Evolutionary conservation across 1,284 basidiomycete species (phyloP), one percentile per base, ranked within the genome.

Genomic region (Pseudozyma sp.): DNA sequence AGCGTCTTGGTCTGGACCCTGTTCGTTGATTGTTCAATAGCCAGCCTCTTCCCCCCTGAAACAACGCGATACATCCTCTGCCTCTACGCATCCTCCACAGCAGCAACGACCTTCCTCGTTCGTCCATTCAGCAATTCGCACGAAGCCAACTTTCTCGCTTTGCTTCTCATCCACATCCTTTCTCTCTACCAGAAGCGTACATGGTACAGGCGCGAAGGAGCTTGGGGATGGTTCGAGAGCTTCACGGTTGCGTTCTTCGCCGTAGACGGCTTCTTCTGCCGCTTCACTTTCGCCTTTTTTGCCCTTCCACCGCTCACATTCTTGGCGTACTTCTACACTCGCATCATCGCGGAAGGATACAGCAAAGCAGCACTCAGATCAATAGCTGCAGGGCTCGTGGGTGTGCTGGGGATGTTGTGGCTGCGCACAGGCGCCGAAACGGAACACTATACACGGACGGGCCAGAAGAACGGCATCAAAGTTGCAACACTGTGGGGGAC

Each of bases 121-220:
- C 80, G 85, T 1, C 80, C 85, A 2, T 84, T 86, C 56, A 85
- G 83, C 52, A 86, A 86, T 56, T 60, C 83, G 6, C 43, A 79
- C 49, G 85, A 86, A 58, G 66, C 82, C 0, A 18, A 73, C 34
- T 25, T 73, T 16, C 45, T 85, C 7, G 79, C 77, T 0, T 12
- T 65, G 3, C 35, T 70, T 13, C 31, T 81, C 1, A 31, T 60
- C 36, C 56, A 52, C 8, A n/a, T 36, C 6, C 8, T 57, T 8
- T 14, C 42, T 9, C 52, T 50, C 9, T 66, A 51, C 12, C 42
- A 31, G 1, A 34, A 49, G 8, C 49, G 49, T 6, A 49, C 35
- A 9, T 67, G 59, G 63, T 62, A 71, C 40, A 45, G 14, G 16
- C 34, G 16, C n/a, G 21, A n/a, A 13, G 13, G 38, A 13, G 5